These are phyloP conservation scores for Cytidiella melzeri DNA, from an alignment of 768 basidiomycete genomes.

Conservation along the genomic window DNA sequence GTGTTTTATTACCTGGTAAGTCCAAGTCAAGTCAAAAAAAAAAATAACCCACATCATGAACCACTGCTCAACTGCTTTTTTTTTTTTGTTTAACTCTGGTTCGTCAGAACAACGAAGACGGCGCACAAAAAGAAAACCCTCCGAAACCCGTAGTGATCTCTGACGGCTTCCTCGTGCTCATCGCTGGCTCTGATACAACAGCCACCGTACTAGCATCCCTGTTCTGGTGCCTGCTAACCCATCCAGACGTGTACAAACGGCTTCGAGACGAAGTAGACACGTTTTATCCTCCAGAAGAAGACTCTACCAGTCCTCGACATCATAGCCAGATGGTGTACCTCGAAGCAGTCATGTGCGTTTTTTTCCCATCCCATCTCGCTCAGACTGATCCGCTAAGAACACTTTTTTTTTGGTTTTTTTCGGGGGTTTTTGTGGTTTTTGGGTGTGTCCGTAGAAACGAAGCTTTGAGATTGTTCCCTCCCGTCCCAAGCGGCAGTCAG, in stretches of 20 bases:
- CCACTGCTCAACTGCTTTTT: not conserved
- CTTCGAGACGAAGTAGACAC: slow-evolving; percentile 36
- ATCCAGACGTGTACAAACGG: slow-evolving; percentile 30
- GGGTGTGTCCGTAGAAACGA: slow-evolving; percentile 32
- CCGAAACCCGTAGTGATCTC: slow-evolving; percentile 31
- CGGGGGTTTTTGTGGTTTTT: not conserved
- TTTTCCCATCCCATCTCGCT: no score
- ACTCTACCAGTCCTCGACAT: slow-evolving; percentile 9
- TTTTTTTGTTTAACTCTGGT: not conserved
- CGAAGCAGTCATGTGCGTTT: slow-evolving; percentile 20
- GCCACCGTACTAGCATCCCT: slow-evolving; percentile 30
- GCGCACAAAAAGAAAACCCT: slow-evolving; percentile 29
- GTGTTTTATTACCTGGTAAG: slow-evolving; percentile 39
- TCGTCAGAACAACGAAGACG: slow-evolving; percentile 35
- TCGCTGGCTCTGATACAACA: slow-evolving; percentile 43
- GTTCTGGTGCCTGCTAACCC: slow-evolving; percentile 29
- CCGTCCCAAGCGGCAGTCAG: slow-evolving; percentile 33
- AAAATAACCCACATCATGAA: not conserved
- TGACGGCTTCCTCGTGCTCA: slow-evolving; percentile 38
- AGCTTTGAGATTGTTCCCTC: slow-evolving; percentile 38
- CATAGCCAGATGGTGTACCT: slow-evolving; percentile 19
- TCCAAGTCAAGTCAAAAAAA: no score
- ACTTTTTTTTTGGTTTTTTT: not conserved
- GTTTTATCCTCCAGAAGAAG: slow-evolving; percentile 31
- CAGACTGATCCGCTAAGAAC: not conserved